Base-by-base conservation (phyloP, 2,329 filamentous ascomycete species). In the Trichocomaceae sp. region DNA sequence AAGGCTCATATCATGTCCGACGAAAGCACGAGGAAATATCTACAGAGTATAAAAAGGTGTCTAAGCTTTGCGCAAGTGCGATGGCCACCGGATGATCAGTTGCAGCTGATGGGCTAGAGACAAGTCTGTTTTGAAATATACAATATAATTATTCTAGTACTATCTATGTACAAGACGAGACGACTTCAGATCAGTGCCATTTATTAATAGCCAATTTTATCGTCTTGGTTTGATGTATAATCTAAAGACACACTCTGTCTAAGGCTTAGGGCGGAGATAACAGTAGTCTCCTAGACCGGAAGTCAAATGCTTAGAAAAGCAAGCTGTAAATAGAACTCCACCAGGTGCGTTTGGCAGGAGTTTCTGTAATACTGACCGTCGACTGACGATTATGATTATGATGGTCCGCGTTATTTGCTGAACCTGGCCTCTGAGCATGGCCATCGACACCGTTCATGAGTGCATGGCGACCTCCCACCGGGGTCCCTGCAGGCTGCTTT, bases 31-130 rank as follows among this genome's bases (percentile, higher is more conserved):
- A 82, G 93, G 61, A 99, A 97, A 75, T 96, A 91, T 68, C 72
- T 99, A 62, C 93, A 99, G 76, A 96, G 92, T 69, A 97, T 99
- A 71, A 99, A 99, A 79, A 80, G 93, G 46, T 96, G 91, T 68
- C 74, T 99, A 67, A 97, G 89, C 58, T 99, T 96, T 80, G 90
- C 92, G 23, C 93, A 99, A 75, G 91, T 93, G 29, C 83, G 92
- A 63, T 99, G 93, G 93, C 91, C 91, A 56, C 93, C 93, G 0
- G 86, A 90, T 64, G 92, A 97, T 75, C 80, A 93, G 63, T 80
- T 89, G 67, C 93, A 99, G 76, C 76, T 99, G 63, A 99, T 99
- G 93, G 93, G 93, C 13, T 93, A 52, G 46, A 3, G 93, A 93
- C 13, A 49, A 37, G 12, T 35, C 31, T 4, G 10, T 33, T 10